Percentiles rank a stretch among this genome's conserved stretches.
phyloP scores from a whole-genome alignment of 2,329 filamentous ascomycete genomes.

The Aspergillus floridensis region DNA sequence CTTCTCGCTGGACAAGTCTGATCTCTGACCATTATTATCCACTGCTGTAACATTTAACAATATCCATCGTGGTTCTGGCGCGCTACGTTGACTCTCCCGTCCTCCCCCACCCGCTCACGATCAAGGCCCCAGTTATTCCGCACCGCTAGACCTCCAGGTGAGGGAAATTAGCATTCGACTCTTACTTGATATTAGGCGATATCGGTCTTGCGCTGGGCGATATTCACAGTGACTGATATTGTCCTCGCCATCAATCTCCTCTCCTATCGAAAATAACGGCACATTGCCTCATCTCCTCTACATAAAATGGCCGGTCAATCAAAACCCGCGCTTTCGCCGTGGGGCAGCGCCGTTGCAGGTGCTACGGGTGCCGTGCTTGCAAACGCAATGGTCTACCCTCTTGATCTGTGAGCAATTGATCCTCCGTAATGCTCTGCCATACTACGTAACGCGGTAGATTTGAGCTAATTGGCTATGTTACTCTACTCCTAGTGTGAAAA shows the following conservation, averaged over 20 bases:
- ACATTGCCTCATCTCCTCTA: neutral
- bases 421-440: neutral
- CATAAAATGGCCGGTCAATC: conserved; percentile 54
- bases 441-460: neutral
- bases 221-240: neutral
- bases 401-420: conserved; percentile 75
- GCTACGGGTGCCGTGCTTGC: conserved; percentile 90
- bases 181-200: neutral
- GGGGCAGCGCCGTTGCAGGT: conserved; percentile 89
- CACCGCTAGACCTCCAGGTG: neutral
- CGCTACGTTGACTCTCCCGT: neutral
- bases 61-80: neutral
- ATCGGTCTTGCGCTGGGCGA: neutral
- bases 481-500: conserved; percentile 72
- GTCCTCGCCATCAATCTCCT: neutral
- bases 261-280: neutral
- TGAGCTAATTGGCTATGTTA: conserved; percentile 11
- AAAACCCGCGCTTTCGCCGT: conserved; percentile 77
- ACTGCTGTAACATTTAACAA: neutral
- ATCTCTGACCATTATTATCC: neutral
- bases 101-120: neutral
- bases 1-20: neutral
- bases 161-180: neutral
- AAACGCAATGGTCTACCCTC: conserved; percentile 91
- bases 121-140: neutral